Evolutionary conservation across 1,139 yeast genomes (phyloP).

Genomic region (Groenewaldozyma auringiensis): DNA sequence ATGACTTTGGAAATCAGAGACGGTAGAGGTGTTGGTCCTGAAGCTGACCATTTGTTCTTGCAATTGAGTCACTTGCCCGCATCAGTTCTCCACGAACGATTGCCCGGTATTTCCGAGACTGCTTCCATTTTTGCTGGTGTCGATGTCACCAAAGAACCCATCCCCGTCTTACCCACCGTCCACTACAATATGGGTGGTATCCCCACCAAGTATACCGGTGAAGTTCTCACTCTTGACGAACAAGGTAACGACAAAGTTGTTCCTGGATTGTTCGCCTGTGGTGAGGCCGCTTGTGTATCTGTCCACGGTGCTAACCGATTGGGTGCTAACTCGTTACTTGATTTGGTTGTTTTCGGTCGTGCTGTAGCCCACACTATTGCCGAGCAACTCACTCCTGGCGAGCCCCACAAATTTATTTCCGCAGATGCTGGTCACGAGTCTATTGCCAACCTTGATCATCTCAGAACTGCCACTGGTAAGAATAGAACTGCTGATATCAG

Average conservation of each 20-base stretch:
- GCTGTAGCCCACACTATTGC: slow-evolving; percentile 92
- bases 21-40: slow-evolving; percentile 98
- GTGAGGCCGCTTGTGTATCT: slow-evolving; percentile 98
- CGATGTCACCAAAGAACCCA: slow-evolving; percentile 98
- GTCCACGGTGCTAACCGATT: slow-evolving; percentile 99
- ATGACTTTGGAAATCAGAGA: slow-evolving; percentile 98
- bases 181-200: slow-evolving; percentile 99
- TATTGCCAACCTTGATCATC: slow-evolving; percentile 78
- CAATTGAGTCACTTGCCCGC: slow-evolving; percentile 95
- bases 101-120: slow-evolving; percentile 98
- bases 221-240: slow-evolving; percentile 74
- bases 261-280: slow-evolving; percentile 94
- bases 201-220: slow-evolving; percentile 97
- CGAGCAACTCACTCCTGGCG: slow-evolving; percentile 79
- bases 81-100: slow-evolving; percentile 83
- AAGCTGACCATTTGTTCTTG: slow-evolving; percentile 88
- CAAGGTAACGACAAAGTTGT: slow-evolving; percentile 88
- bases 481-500: slow-evolving; percentile 82
- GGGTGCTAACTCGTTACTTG: slow-evolving; percentile 98
- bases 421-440: slow-evolving; percentile 85
- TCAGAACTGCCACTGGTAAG: slow-evolving; percentile 81
- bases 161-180: slow-evolving; percentile 96
- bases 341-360: slow-evolving; percentile 96
- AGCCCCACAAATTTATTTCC: slow-evolving; percentile 72
- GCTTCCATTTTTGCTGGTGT: slow-evolving; percentile 99